These are phyloP conservation scores for Coniochaeta hoffmannii DNA, from an alignment of 2,329 filamentous ascomycete genomes.

Conservation along the genomic window DNA sequence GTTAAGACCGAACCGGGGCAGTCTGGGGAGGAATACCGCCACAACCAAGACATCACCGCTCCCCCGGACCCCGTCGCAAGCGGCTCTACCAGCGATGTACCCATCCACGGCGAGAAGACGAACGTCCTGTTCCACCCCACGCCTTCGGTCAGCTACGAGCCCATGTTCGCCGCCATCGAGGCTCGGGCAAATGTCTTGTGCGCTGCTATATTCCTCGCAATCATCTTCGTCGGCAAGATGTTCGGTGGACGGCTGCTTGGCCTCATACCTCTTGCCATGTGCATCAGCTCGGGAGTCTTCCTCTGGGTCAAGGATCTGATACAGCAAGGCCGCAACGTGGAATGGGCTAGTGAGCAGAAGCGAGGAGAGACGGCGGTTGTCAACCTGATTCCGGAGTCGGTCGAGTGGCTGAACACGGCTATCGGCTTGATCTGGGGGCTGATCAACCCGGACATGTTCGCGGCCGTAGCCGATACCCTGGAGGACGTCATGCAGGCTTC, in stretches of 20 bases:
- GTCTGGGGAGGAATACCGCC: constrained; percentile 70
- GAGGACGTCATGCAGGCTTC: constrained; percentile 97
- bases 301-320: constrained; percentile 88
- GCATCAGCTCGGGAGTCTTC: constrained; percentile 70
- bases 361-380: constrained; percentile 79
- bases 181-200: constrained; percentile 65
- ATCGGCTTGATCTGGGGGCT: constrained; percentile 81
- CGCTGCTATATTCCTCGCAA: constrained; percentile 60
- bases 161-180: constrained; percentile 74
- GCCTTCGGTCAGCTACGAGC: constrained; percentile 80
- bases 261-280: constrained; percentile 64
- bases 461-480: constrained; percentile 82
- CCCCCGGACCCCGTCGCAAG: constrained; percentile 80
- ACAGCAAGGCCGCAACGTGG: constrained; percentile 69
- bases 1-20: constrained; percentile 65
- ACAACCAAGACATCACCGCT: constrained; percentile 81
- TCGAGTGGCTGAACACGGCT: constrained; percentile 93
- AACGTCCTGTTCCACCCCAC: constrained; percentile 95
- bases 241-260: constrained; percentile 75
- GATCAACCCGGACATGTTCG: constrained; percentile 92
- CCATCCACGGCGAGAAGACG: constrained; percentile 93
- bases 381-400: constrained; percentile 87
- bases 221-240: constrained; percentile 69
- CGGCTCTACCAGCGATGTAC: constrained; percentile 84
- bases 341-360: constrained; percentile 83